Conservation (phyloP, 192 early-diverging fungal genomes). For the Neocallimastix lanati region DNA sequence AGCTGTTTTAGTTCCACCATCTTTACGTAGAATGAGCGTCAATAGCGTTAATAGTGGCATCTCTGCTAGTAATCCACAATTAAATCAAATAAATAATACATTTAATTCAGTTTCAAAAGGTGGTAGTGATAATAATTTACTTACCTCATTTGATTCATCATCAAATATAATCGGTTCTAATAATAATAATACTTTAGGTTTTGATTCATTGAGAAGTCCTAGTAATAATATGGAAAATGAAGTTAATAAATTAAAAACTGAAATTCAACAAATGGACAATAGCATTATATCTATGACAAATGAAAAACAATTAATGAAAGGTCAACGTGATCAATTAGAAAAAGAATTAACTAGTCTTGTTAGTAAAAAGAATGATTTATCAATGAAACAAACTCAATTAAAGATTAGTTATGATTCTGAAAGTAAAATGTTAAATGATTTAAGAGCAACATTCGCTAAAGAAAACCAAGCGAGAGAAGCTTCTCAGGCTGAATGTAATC, state of each 20-base stretch:
- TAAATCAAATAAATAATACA: not conserved
- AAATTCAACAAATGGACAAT: not conserved
- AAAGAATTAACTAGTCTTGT: not conserved
- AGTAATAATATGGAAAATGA: not conserved
- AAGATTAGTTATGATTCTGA: not conserved
- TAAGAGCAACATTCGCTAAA: not conserved
- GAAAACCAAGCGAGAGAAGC: not conserved
- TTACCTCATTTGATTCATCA: not conserved
- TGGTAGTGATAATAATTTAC: not conserved
- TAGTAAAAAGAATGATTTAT: not conserved
- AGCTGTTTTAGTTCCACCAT: not conserved
- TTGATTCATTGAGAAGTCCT: not conserved
- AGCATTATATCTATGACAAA: not conserved
- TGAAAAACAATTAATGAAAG: not conserved
- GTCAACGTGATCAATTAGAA: not conserved
- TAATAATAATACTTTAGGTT: not conserved
- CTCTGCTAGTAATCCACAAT: not conserved
- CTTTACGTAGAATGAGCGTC: not conserved
- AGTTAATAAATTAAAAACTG: not conserved
- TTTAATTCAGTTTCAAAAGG: not conserved
- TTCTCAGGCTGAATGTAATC: not conserved
- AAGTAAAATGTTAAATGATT: not conserved
- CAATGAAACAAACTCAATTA: not conserved
- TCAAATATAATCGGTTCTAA: no score
- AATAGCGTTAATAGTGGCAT: not conserved